phyloP scores from a whole-genome alignment of 1,284 basidiomycete species.

The Marasmius sp. region DNA sequence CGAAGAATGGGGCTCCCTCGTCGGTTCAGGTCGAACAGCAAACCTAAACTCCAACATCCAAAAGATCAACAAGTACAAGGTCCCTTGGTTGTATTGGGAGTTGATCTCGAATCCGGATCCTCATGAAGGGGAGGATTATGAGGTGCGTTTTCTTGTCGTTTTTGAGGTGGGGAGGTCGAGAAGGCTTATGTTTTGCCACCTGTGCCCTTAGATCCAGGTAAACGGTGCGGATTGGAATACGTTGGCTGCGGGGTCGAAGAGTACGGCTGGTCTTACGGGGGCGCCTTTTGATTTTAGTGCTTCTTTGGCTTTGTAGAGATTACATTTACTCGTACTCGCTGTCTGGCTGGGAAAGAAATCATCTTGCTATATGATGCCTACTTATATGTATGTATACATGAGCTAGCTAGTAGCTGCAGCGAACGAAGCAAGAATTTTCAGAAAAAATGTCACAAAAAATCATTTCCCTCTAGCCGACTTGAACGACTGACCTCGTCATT shows the following conservation, averaged over 20 bases:
- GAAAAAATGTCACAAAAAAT: too few species aligned
- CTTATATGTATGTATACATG: too few species aligned
- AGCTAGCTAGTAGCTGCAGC: too few species aligned
- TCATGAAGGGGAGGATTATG: constrained; percentile 33
- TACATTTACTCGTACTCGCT: neutral
- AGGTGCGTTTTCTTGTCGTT: constrained; percentile 23
- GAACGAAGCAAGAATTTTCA: too few species aligned
- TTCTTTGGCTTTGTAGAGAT: constrained; percentile 7
- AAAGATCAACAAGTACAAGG: constrained; percentile 30
- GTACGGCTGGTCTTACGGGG: constrained; percentile 12
- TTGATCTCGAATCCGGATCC: constrained; percentile 36
- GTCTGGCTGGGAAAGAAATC: too few species aligned
- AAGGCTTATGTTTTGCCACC: too few species aligned
- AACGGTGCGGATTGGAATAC: constrained; percentile 22
- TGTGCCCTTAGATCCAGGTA: constrained; percentile 26
- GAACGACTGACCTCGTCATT: too few species aligned
- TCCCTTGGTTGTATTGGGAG: constrained; percentile 39
- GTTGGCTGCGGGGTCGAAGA: constrained; percentile 13
- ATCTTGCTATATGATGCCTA: too few species aligned
- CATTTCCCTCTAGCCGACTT: too few species aligned
- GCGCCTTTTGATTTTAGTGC: constrained; percentile 24
- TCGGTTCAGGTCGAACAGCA: constrained; percentile 22
- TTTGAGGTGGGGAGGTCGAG: too few species aligned
- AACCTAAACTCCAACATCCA: constrained; percentile 26
- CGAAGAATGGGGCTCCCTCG: constrained; percentile 27